Conservation (phyloP, 1,139 yeast genomes). For the Entelexis sorbosivorans region DNA sequence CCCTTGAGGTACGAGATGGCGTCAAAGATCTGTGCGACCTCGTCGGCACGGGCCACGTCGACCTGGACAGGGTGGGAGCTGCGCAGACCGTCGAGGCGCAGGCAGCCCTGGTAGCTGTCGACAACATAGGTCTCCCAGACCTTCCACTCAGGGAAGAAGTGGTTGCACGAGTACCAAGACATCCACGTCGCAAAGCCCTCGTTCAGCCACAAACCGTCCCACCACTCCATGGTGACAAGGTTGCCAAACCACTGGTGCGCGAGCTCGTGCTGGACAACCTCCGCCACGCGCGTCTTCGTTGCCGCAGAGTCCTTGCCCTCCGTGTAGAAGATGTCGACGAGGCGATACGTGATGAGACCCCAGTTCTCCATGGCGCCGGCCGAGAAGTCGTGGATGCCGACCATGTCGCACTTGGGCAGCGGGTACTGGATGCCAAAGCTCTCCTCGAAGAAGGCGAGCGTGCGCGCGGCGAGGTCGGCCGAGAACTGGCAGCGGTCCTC, state of each 20-base stretch:
- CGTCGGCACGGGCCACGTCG: slow-evolving; percentile 69
- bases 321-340: slow-evolving; percentile 61
- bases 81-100: slow-evolving; percentile 61
- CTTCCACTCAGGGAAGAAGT: slow-evolving; percentile 76
- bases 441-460: slow-evolving; percentile 60
- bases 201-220: slow-evolving; percentile 88
- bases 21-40: slow-evolving; percentile 79
- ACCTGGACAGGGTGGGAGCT: slow-evolving; percentile 82
- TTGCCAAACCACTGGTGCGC: slow-evolving; percentile 95
- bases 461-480: slow-evolving; percentile 61
- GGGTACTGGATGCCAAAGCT: slow-evolving; percentile 67
- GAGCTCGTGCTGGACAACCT: slow-evolving; percentile 79
- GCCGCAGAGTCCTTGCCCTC: slow-evolving; percentile 54
- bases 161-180: slow-evolving; percentile 69
- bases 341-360: slow-evolving; percentile 77
- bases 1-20: slow-evolving; percentile 79
- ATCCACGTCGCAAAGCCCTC: slow-evolving; percentile 93
- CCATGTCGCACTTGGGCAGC: slow-evolving; percentile 70
- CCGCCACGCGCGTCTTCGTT: slow-evolving; percentile 69
- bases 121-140: slow-evolving; percentile 67
- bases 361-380: slow-evolving; percentile 93
- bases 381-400: slow-evolving; percentile 64
- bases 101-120: slow-evolving; percentile 58
- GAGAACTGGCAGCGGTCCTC: slow-evolving; percentile 57
- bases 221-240: slow-evolving; percentile 87